Evolutionary conservation across 805 yeast species (phyloP).

Genomic region (Dipodascopsis tothii): DNA sequence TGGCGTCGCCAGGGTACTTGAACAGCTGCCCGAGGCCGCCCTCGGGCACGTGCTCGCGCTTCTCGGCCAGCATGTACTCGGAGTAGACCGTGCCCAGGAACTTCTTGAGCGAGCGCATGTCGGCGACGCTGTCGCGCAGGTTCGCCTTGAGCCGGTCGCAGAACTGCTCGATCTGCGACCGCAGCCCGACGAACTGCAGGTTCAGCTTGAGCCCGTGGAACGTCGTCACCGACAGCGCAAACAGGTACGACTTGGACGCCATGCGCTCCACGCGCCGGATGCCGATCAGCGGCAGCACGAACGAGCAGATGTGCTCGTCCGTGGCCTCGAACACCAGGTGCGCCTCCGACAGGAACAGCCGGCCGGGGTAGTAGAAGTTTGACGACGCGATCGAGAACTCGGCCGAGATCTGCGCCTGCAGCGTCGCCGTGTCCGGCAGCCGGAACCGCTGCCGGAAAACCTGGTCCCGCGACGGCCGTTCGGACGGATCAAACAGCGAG

Average conservation of each 20-base stretch:
- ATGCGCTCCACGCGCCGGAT: conserved; percentile 79
- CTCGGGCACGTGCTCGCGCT: conserved; percentile 46
- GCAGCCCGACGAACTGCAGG: conserved; percentile 69
- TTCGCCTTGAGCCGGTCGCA: conserved; percentile 58
- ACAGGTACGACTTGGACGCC: conserved; percentile 66
- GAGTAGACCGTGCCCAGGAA: conserved; percentile 73
- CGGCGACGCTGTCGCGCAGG: conserved; percentile 54
- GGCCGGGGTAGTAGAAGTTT: conserved; percentile 46
- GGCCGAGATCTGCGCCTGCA: conserved; percentile 60
- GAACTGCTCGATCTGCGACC: conserved; percentile 73
- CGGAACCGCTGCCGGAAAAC: conserved; percentile 56
- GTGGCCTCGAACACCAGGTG: conserved; percentile 69
- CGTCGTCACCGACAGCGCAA: conserved; percentile 67
- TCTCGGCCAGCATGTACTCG: conserved; percentile 55
- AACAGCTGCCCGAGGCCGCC: conserved; percentile 84
- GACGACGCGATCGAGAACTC: conserved; percentile 41
- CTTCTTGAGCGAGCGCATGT: conserved; percentile 53
- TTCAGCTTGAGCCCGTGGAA: conserved; percentile 56
- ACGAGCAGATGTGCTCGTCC: conserved; percentile 59
- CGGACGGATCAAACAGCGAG: conserved; percentile 35
- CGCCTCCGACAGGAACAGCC: conserved; percentile 63
- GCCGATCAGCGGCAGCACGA: conserved; percentile 67
- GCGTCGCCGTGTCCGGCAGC: conserved; percentile 63
- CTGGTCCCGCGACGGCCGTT: conserved; percentile 56
- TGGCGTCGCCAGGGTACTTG: conserved; percentile 85